These are phyloP conservation scores for Tetrahymena elliotti DNA, from an alignment of 73 alveolate species.

Conservation along the genomic window DNA sequence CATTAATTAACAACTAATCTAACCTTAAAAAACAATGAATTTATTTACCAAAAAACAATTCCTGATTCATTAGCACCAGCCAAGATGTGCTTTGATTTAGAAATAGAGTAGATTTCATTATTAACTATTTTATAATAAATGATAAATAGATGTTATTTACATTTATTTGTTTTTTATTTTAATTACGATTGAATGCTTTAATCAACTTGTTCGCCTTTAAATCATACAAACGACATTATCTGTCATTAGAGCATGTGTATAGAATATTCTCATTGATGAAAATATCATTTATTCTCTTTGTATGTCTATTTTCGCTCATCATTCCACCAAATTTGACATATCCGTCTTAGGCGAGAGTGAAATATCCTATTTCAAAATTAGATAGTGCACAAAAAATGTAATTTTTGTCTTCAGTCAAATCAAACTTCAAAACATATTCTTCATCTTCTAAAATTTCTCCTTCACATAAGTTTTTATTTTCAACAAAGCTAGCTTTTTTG, in stretches of 20 bases:
- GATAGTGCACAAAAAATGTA: neutral
- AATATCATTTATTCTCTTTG: neutral
- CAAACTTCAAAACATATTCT: neutral
- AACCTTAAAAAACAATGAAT: neutral
- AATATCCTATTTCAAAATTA: neutral
- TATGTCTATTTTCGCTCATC: neutral
- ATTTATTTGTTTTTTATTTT: neutral
- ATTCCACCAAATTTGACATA: neutral
- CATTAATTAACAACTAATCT: neutral
- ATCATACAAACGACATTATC: neutral
- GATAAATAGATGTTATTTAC: neutral
- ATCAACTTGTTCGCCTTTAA: neutral
- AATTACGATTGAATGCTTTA: neutral
- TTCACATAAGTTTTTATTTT: neutral
- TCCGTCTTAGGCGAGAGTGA: neutral
- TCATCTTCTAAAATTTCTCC: neutral
- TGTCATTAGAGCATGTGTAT: neutral
- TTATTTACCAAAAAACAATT: constrained; percentile 3
- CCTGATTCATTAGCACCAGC: constrained; percentile 37
- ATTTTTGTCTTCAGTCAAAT: neutral
- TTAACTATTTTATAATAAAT: neutral
- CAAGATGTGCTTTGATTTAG: constrained; percentile 38
- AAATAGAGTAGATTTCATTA: constrained; percentile 15
- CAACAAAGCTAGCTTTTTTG: neutral
- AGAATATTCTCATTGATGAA: neutral